These are phyloP conservation scores for Amauroascus verrucosus DNA, from an alignment of 2,329 filamentous ascomycete species.

Conservation along the genomic window DNA sequence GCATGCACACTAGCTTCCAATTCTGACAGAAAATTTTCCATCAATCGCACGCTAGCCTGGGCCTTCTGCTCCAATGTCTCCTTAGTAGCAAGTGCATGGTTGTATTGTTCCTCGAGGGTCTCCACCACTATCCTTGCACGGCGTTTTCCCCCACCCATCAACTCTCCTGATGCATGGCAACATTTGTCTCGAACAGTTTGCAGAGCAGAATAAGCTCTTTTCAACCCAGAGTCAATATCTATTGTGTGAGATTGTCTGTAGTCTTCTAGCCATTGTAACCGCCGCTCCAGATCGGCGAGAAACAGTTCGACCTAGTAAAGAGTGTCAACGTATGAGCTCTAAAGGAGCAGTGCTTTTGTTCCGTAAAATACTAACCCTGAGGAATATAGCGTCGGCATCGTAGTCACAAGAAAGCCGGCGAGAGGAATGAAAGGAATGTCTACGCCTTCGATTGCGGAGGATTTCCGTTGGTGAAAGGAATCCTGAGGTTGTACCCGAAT, in stretches of 20 bases:
- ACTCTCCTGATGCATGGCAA: conserved; percentile 77
- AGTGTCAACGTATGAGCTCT: conserved; percentile 1
- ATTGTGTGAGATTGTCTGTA: conserved; percentile 74
- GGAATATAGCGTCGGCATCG: conserved; percentile 37
- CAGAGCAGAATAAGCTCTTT: conserved; percentile 73
- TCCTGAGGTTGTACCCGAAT: conserved; percentile 18
- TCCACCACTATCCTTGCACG: conserved; percentile 84
- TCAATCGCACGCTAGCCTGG: conserved; percentile 70
- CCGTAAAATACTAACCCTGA: conserved; percentile 26
- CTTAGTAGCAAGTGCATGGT: conserved; percentile 71
- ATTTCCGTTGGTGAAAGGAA: conserved; percentile 25
- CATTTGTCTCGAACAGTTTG: conserved; percentile 81
- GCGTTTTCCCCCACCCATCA: conserved; percentile 75
- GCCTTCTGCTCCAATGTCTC: conserved; percentile 89
- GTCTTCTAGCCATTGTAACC: conserved; percentile 77
- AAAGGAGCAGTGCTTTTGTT: neutral
- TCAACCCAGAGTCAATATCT: conserved; percentile 71
- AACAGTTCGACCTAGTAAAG: conserved; percentile 36
- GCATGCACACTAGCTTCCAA: conserved; percentile 75
- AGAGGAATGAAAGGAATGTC: conserved; percentile 38
- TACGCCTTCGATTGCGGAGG: conserved; percentile 32
- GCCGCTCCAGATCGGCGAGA: conserved; percentile 70
- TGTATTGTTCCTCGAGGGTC: conserved; percentile 77
- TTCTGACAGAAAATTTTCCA: conserved; percentile 75
- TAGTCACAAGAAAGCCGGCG: conserved; percentile 36